Conservation (phyloP, 495 filamentous ascomycete genomes). For the Tuber indicum region DNA sequence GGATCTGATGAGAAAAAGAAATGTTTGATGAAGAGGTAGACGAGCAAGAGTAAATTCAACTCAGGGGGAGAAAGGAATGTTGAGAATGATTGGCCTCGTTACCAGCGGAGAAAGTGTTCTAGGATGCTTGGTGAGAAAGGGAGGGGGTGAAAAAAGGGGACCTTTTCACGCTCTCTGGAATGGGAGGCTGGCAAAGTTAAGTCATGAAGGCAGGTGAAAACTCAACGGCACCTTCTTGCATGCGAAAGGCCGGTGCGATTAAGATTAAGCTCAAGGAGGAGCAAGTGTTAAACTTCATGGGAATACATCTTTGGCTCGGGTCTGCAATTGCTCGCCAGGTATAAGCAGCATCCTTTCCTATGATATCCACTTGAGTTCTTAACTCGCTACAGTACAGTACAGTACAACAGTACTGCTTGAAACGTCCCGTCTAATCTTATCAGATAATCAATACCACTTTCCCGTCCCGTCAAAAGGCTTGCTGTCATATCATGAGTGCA, state of each 20-base stretch:
- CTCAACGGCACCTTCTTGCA: not conserved
- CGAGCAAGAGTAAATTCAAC: not conserved
- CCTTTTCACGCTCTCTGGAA: not conserved
- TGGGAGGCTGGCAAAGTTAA: not conserved
- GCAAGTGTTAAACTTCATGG: not conserved
- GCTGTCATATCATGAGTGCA: not conserved
- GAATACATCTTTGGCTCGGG: not conserved
- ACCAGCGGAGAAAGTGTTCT: not conserved
- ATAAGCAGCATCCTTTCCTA: not conserved
- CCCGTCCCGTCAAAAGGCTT: too few relatives aligned
- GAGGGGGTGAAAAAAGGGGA: not conserved
- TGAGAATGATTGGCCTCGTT: not conserved
- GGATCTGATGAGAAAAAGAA: not conserved
- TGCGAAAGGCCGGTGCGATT: not conserved
- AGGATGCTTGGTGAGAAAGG: not conserved
- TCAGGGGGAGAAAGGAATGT: not conserved
- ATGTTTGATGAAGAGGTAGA: not conserved
- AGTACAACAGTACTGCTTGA: too few relatives aligned
- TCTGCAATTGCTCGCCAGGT: not conserved
- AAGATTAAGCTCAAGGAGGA: not conserved
- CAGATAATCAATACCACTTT: not conserved
- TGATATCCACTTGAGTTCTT: not conserved
- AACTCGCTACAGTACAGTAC: too few relatives aligned
- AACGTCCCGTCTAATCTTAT: not conserved
- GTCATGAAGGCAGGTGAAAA: not conserved